Evolutionary conservation across 78 protist species (phyloP).

Genomic region (Dictyostelium firmibasis): DNA sequence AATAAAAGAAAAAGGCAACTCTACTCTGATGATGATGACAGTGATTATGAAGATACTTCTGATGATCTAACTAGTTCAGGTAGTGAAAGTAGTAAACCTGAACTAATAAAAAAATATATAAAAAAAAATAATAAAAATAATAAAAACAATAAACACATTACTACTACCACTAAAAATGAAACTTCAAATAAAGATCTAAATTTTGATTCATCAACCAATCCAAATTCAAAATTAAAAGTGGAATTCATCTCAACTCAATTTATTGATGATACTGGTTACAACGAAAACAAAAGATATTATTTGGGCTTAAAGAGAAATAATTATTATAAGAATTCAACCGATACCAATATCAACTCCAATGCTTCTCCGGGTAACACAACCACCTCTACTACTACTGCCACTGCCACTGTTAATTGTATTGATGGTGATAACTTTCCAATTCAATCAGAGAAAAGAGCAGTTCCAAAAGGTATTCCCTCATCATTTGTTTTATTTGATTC

Average conservation of each 20-base stretch:
- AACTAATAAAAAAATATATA: no score
- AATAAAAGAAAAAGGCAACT: not conserved
- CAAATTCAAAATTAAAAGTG: not conserved
- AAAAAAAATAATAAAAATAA: not conserved
- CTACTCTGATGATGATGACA: not conserved
- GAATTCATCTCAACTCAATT: not conserved
- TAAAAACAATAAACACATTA: not conserved
- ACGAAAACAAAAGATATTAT: not conserved
- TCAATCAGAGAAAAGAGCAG: not conserved
- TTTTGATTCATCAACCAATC: not conserved
- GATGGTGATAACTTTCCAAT: not conserved
- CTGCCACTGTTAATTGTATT: not conserved
- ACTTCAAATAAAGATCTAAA: not conserved
- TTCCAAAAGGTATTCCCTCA: not conserved
- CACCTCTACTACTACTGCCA: not conserved
- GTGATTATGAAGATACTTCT: not conserved
- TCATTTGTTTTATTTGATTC: not conserved
- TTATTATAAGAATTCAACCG: not conserved
- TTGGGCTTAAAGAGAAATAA: not conserved
- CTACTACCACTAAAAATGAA: no score
- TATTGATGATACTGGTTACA: not conserved
- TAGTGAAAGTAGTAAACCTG: not conserved
- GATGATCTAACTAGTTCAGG: not conserved
- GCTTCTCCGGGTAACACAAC: not conserved
- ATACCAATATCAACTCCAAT: not conserved